Conservation (phyloP, 2,329 filamentous ascomycete genomes). For the Calonectria multiphialidica region DNA sequence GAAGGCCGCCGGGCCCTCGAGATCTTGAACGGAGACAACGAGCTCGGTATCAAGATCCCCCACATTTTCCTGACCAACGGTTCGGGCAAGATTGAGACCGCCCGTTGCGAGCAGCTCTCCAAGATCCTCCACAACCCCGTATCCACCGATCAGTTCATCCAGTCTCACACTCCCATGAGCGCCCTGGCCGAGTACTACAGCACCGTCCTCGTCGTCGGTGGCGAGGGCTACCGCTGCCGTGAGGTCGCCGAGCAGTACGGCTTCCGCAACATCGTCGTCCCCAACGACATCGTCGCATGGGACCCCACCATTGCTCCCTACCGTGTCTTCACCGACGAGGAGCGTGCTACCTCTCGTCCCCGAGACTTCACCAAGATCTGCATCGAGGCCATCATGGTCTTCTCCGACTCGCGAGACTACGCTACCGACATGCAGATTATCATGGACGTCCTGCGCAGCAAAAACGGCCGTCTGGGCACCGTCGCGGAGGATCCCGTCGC, state of each 20-base stretch:
- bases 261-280: constrained; percentile 83
- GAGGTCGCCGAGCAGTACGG: constrained; percentile 70
- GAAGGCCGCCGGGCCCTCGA: constrained; percentile 78
- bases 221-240: constrained; percentile 79
- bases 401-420: constrained; percentile 95
- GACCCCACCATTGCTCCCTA: constrained; percentile 86
- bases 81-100: constrained; percentile 89
- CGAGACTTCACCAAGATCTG: constrained; percentile 82
- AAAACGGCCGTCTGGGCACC: constrained; percentile 81
- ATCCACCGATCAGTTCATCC: constrained; percentile 72
- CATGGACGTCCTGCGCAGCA: constrained; percentile 81
- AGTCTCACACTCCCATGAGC: constrained; percentile 84
- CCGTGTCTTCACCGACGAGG: constrained; percentile 70
- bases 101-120: constrained; percentile 82
- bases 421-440: constrained; percentile 86
- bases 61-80: constrained; percentile 95
- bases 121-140: constrained; percentile 52
- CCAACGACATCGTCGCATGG: constrained; percentile 81
- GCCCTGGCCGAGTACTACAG: constrained; percentile 82
- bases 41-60: constrained; percentile 85
- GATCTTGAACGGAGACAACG: constrained; percentile 77
- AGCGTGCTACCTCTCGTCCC: constrained; percentile 75
- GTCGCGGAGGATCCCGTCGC: constrained; percentile 51
- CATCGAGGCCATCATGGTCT: constrained; percentile 89
- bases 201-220: constrained; percentile 81